A percentile compares a stretch with the other conserved stretches of the same genome.
phyloP scores from a whole-genome alignment of 805 yeast genomes.

The Yarrowia sp. region DNA sequence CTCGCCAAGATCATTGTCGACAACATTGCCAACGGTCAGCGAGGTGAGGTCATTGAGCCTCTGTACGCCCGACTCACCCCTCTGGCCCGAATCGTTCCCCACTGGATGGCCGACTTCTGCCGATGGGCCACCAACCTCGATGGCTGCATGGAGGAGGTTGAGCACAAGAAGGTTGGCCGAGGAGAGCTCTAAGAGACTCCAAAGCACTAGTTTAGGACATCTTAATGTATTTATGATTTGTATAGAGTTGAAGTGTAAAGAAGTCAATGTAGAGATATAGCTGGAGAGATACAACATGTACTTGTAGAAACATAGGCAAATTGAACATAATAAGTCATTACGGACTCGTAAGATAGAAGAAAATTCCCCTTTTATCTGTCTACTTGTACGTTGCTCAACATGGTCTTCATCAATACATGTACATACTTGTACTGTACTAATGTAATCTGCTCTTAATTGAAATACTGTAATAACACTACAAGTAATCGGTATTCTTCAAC shows the following conservation, averaged over 20 bases:
- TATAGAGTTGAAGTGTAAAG: no score
- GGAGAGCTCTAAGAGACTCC: slow-evolving; percentile 17
- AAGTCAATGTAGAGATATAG: background rate
- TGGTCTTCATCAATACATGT: no score
- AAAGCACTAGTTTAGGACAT: background rate
- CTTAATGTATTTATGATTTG: slow-evolving; percentile 28
- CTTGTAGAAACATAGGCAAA: no score
- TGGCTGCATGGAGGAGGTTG: slow-evolving; percentile 38
- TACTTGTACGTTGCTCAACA: no score
- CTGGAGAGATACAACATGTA: background rate
- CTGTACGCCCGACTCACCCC: slow-evolving; percentile 80
- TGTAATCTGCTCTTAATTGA: no score
- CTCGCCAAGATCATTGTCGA: slow-evolving; percentile 67
- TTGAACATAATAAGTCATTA: no score
- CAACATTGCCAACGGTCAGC: slow-evolving; percentile 64
- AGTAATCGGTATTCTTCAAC: no score
- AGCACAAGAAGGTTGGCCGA: slow-evolving; percentile 38
- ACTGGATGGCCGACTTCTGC: slow-evolving; percentile 34
- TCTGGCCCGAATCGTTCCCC: slow-evolving; percentile 30
- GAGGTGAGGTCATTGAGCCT: slow-evolving; percentile 77
- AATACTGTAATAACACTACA: no score
- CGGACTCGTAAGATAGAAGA: no score
- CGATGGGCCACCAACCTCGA: slow-evolving; percentile 39
- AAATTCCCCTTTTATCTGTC: no score
- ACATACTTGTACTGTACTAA: no score